phyloP scores from a whole-genome alignment of 495 filamentous ascomycete species.

The Xanthoparmelia taractica region DNA sequence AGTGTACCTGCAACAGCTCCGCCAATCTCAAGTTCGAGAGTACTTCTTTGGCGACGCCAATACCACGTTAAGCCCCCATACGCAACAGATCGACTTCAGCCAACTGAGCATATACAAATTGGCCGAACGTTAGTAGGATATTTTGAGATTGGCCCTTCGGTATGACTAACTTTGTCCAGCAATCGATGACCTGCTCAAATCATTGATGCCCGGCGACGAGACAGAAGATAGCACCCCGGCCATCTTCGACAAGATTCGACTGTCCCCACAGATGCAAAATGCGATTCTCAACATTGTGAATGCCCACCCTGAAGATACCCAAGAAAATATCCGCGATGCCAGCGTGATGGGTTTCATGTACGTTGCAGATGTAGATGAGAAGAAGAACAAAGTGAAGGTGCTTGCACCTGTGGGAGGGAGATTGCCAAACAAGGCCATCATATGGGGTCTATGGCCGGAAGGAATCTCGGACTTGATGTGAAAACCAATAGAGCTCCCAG shows the following conservation, averaged over 20 bases:
- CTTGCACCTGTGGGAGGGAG: conserved; percentile 74
- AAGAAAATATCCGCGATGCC: conserved; percentile 69
- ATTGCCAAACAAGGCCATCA: conserved; percentile 65
- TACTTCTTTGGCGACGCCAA: conserved; percentile 88
- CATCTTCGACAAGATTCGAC: conserved; percentile 53
- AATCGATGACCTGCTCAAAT: conserved; percentile 32
- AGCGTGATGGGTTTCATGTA: conserved; percentile 90
- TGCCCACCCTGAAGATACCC: conserved; percentile 54
- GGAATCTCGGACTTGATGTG: conserved; percentile 45
- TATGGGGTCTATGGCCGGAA: conserved; percentile 53
- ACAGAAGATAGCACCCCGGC: conserved; percentile 31
- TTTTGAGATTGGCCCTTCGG: neutral
- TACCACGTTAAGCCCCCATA: conserved; percentile 74
- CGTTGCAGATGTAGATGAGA: conserved; percentile 80
- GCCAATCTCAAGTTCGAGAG: conserved; percentile 69
- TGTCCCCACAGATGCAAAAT: conserved; percentile 53
- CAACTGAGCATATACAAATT: conserved; percentile 63
- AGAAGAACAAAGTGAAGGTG: conserved; percentile 71
- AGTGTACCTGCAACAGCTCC: conserved; percentile 58
- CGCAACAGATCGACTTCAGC: conserved; percentile 67
- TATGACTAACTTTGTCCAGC: conserved; percentile 11
- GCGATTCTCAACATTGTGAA: conserved; percentile 76
- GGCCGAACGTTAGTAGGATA: conserved; percentile 38
- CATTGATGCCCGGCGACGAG: conserved; percentile 45
- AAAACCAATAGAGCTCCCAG: conserved; percentile 18